A percentile compares a stretch with the other conserved stretches of the same genome.
Evolutionary conservation across 208 protist genomes (phyloP).

Genomic region (Strigomonas galati): DNA sequence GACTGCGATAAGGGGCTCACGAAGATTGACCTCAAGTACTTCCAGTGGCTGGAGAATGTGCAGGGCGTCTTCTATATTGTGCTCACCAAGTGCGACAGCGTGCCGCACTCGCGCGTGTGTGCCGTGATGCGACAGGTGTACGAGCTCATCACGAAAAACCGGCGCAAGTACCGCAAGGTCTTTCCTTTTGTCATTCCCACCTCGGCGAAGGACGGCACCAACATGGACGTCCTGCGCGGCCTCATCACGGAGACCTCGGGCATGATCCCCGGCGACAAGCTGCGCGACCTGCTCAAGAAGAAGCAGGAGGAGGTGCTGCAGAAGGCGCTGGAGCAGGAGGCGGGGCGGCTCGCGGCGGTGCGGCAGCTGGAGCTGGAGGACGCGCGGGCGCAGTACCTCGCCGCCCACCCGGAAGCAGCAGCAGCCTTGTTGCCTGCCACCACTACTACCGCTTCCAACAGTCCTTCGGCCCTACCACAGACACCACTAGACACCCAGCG

Average conservation of each 20-base stretch:
- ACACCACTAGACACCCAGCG: background rate
- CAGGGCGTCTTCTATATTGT: conserved; percentile 88
- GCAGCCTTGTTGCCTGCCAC: background rate
- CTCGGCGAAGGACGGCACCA: conserved; percentile 76
- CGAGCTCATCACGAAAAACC: conserved; percentile 76
- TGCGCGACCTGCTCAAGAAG: conserved; percentile 62
- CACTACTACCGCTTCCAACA: background rate
- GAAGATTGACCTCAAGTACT: conserved; percentile 86
- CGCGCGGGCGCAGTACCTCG: conserved; percentile 24
- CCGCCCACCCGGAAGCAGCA: too few species aligned
- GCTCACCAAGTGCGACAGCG: conserved; percentile 89
- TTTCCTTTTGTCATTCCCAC: conserved; percentile 85
- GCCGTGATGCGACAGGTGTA: conserved; percentile 90
- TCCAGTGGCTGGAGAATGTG: conserved; percentile 87
- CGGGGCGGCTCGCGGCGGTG: conserved; percentile 41
- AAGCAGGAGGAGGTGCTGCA: conserved; percentile 48
- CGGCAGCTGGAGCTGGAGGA: conserved; percentile 38
- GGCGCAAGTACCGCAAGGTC: conserved; percentile 82
- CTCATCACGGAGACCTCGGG: conserved; percentile 87
- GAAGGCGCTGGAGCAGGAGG: conserved; percentile 49
- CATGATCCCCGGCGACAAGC: conserved; percentile 76
- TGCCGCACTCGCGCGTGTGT: conserved; percentile 83
- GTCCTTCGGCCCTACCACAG: background rate
- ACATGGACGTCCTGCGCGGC: conserved; percentile 82
- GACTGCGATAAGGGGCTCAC: conserved; percentile 84